Conservation (phyloP, 2,329 filamentous ascomycete species). For the Cladosporium velox region DNA sequence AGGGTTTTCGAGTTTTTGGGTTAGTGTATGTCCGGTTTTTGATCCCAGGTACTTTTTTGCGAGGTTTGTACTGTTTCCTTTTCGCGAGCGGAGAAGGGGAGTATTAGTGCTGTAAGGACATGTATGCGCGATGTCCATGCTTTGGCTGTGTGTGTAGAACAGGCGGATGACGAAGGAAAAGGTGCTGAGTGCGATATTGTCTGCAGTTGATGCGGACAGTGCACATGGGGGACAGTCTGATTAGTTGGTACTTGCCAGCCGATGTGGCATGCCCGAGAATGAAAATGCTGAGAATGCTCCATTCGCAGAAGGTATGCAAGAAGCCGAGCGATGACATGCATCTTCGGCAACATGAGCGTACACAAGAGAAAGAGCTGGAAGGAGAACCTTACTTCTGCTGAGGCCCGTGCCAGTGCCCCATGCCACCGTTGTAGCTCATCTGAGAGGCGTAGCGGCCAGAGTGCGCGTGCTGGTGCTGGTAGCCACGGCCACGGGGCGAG, state of each 20-base stretch:
- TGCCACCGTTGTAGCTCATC: constrained; percentile 13
- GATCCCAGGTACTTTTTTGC: not conserved
- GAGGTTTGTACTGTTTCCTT: not conserved
- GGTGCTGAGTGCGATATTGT: not conserved
- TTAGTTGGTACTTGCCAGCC: not conserved
- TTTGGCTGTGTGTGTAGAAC: not conserved
- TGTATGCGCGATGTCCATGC: not conserved
- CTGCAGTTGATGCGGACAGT: constrained; percentile 19
- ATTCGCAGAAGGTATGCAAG: not conserved
- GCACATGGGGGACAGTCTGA: not conserved
- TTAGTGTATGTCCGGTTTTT: not conserved
- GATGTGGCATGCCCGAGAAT: not conserved
- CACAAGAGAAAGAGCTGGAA: not conserved
- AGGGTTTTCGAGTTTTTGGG: not conserved
- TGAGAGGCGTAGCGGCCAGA: not conserved
- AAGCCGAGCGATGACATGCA: not conserved
- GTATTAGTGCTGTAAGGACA: constrained; percentile 10
- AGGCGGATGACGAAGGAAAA: not conserved
- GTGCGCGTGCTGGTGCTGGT: not conserved
- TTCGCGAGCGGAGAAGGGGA: not conserved
- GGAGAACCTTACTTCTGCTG: constrained; percentile 4
- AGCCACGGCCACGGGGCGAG: constrained; percentile 7
- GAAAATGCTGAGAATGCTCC: not conserved
- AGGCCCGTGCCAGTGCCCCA: not conserved
- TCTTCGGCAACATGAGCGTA: not conserved